These are phyloP conservation scores for Pseudonitzschia multistriata DNA, from an alignment of 108 stramenopile species.

Conservation along the genomic window DNA sequence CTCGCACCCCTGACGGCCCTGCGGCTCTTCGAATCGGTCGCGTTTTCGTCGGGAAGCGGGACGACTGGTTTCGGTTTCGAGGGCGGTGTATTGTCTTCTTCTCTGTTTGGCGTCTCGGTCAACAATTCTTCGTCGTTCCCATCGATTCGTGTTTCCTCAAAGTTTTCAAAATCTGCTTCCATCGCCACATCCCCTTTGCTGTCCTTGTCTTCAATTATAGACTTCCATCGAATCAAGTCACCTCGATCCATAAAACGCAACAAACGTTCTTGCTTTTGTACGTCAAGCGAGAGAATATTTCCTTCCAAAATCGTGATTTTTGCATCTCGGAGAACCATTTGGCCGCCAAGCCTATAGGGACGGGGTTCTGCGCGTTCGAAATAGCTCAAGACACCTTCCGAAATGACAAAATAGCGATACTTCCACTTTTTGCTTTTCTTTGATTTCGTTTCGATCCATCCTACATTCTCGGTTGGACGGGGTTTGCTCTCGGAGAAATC, in stretches of 20 bases:
- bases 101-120: neutral
- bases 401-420: constrained; percentile 55
- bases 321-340: constrained; percentile 44
- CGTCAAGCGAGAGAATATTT: constrained; percentile 9
- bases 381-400: constrained; percentile 52
- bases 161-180: neutral
- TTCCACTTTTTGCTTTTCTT: constrained; percentile 51
- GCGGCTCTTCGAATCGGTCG: neutral
- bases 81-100: neutral
- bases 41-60: neutral
- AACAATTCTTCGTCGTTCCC: neutral
- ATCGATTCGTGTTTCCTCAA: neutral
- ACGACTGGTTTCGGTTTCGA: neutral
- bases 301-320: constrained; percentile 23
- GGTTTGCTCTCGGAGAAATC: constrained; percentile 40
- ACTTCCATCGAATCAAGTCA: constrained; percentile 47
- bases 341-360: constrained; percentile 51
- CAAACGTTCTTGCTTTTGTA: constrained; percentile 30
- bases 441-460: constrained; percentile 35
- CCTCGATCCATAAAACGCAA: constrained; percentile 54
- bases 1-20: constrained; percentile 1
- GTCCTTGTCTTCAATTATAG: constrained; percentile 23
- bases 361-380: constrained; percentile 62
- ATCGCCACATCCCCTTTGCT: neutral
- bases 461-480: constrained; percentile 17